These are phyloP conservation scores for Wickerhamia fluorescens DNA, from an alignment of 805 yeast species.

Conservation along the genomic window DNA sequence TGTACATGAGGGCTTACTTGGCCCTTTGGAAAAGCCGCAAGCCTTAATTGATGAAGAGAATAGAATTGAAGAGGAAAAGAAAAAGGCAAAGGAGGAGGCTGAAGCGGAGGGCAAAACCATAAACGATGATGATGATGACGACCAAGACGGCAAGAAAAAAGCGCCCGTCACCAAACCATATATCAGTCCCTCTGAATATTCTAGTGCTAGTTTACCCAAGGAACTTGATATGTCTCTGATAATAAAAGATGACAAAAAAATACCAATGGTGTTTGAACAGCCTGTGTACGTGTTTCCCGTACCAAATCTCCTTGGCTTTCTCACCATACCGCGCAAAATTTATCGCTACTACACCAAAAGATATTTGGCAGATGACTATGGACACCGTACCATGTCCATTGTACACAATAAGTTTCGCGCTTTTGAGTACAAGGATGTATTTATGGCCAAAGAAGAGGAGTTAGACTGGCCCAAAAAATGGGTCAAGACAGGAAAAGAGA, in stretches of 20 bases:
- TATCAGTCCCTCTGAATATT: constrained; percentile 53
- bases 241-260: constrained; percentile 25
- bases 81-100: constrained; percentile 8
- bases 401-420: constrained; percentile 48
- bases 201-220: constrained; percentile 47
- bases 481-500: constrained; percentile 70
- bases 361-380: constrained; percentile 58
- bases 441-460: constrained; percentile 56
- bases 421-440: constrained; percentile 39
- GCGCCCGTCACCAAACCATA: constrained; percentile 57
- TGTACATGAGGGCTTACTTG: constrained; percentile 88
- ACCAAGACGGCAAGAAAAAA: constrained; percentile 22
- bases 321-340: constrained; percentile 67
- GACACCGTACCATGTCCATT: constrained; percentile 46
- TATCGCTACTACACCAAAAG: constrained; percentile 74
- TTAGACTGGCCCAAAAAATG: constrained; percentile 81
- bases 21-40: constrained; percentile 60
- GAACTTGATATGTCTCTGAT: constrained; percentile 41
- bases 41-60: constrained; percentile 20
- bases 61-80: constrained; percentile 7
- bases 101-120: constrained; percentile 10
- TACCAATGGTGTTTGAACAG: constrained; percentile 63
- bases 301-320: constrained; percentile 74
- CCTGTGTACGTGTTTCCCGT: constrained; percentile 73
- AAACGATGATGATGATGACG: constrained; percentile 16